Percentiles rank a stretch among this genome's conserved stretches.
phyloP scores from a whole-genome alignment of 306 rosid species.

The Argentina anserina region DNA sequence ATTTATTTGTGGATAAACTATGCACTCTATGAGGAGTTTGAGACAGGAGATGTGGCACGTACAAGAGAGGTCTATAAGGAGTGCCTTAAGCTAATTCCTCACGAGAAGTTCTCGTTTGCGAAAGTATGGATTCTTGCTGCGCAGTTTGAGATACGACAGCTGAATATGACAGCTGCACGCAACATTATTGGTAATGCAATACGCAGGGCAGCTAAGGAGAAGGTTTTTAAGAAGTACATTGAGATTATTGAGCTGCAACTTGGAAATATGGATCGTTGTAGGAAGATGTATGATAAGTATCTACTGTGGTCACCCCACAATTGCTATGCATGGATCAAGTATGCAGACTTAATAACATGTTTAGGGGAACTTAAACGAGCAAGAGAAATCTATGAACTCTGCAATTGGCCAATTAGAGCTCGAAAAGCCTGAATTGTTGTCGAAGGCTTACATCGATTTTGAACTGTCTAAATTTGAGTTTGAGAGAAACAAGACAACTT shows the following conservation, averaged over 20 bases:
- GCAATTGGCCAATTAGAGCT: background rate
- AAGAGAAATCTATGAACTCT: background rate
- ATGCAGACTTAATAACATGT: background rate
- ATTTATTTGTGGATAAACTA: background rate
- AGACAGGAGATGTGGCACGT: background rate
- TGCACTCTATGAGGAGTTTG: background rate
- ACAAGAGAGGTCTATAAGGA: background rate
- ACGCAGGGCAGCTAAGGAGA: background rate
- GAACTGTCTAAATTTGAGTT: background rate
- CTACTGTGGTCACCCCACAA: background rate
- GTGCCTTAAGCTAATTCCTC: background rate
- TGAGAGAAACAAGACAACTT: background rate
- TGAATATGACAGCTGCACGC: background rate
- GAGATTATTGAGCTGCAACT: background rate
- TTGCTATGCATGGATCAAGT: background rate
- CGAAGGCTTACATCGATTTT: background rate
- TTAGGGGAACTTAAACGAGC: background rate
- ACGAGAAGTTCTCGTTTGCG: background rate
- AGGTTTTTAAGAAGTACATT: background rate
- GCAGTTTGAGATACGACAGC: background rate
- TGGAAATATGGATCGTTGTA: background rate
- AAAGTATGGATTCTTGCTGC: background rate
- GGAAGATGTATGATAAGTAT: background rate
- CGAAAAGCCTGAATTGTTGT: background rate
- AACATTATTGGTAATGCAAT: background rate